Conservation (phyloP, 140 eudicot species). For the Ambrosia hybrid region DNA sequence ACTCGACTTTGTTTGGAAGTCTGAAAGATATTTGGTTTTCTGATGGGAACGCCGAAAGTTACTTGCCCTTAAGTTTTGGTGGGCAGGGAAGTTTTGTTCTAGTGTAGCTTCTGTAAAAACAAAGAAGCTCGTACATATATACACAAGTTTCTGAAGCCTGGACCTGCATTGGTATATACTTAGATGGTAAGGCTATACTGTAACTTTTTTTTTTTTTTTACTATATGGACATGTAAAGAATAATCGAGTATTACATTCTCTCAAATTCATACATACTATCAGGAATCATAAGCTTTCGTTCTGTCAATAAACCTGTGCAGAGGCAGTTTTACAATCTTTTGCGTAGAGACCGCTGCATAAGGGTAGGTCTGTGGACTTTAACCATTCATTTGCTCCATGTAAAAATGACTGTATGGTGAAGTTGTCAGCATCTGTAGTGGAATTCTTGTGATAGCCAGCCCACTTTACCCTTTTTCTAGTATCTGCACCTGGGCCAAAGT, state of each 20-base stretch:
- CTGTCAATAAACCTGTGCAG: constrained; percentile 29
- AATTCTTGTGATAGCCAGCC: constrained; percentile 61
- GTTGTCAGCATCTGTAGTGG: constrained; percentile 45
- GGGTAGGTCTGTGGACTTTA: constrained; percentile 59
- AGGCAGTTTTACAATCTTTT: constrained; percentile 29
- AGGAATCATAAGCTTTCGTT: neutral
- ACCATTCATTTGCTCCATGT: constrained; percentile 73
- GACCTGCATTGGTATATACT: constrained; percentile 10
- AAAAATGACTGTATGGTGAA: constrained; percentile 55
- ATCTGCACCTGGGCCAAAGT: constrained; percentile 79
- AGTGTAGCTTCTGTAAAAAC: constrained; percentile 16
- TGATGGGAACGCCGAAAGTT: constrained; percentile 19
- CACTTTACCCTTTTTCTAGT: constrained; percentile 59
- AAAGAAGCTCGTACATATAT: constrained; percentile 3
- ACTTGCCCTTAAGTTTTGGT: constrained; percentile 22
- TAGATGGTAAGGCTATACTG: constrained; percentile 24
- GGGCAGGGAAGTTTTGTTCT: constrained; percentile 19
- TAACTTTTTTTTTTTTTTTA: neutral
- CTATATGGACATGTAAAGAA: constrained; percentile 23
- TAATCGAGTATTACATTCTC: constrained; percentile 15
- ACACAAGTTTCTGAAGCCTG: constrained; percentile 16
- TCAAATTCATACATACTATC: neutral
- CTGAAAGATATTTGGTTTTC: constrained; percentile 7
- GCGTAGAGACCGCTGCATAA: constrained; percentile 43
- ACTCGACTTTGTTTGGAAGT: constrained; percentile 9